A percentile compares a stretch with the other conserved stretches of the same genome.
Evolutionary conservation across 345 rosid genomes (phyloP).

Genomic region (Orychophragmus violaceus): DNA sequence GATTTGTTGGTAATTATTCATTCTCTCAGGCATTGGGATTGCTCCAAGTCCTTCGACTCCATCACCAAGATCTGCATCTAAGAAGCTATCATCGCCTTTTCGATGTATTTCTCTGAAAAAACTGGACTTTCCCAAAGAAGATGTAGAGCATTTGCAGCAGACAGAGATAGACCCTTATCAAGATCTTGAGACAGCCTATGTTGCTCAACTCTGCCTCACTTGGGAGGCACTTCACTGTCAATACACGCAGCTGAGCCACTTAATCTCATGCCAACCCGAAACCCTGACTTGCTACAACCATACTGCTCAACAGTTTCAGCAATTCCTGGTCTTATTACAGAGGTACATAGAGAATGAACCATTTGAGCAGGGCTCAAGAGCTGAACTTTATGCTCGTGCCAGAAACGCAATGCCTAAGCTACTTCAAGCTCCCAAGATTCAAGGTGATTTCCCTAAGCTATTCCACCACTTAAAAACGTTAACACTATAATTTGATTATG

Average conservation of each 20-base stretch:
- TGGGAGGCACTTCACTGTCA: constrained; percentile 99
- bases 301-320: constrained; percentile 86
- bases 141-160: constrained; percentile 51
- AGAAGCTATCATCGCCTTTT: constrained; percentile 72
- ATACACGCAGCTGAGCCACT: constrained; percentile 67
- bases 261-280: constrained; percentile 61
- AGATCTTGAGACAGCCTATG: constrained; percentile 81
- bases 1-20: not conserved
- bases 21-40: constrained; percentile 33
- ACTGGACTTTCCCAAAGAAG: constrained; percentile 68
- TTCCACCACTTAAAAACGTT: not conserved
- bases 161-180: constrained; percentile 42
- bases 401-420: constrained; percentile 70
- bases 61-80: constrained; percentile 73
- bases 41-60: constrained; percentile 53
- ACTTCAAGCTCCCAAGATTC: constrained; percentile 80
- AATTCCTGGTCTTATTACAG: constrained; percentile 77
- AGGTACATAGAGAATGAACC: constrained; percentile 95
- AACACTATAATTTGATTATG: not conserved
- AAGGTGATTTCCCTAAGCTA: constrained; percentile 37
- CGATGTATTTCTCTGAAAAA: constrained; percentile 78
- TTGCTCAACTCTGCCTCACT: constrained; percentile 85
- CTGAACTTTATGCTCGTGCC: constrained; percentile 66
- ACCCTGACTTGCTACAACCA: constrained; percentile 58
- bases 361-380: constrained; percentile 68